Evolutionary conservation across 805 yeast genomes (phyloP), one percentile per base, ranked within the genome.

Genomic region (Pachysolen tannophilus): DNA sequence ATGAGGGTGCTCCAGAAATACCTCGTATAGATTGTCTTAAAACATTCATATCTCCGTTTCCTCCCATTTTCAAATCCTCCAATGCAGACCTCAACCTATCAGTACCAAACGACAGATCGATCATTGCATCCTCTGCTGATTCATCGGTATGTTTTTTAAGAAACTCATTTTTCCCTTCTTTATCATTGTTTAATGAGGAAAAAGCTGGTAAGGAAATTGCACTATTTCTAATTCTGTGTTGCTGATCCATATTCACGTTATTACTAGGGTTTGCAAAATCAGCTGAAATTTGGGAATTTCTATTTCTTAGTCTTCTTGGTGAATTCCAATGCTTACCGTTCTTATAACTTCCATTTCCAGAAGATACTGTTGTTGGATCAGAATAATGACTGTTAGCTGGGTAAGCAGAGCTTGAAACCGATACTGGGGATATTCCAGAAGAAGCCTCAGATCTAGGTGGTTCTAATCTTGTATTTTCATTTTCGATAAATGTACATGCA

Each of bases 71-170:
- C 50, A 50, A 56, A 55, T 55, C 42, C 59, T 60, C 17, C 66
- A 75, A 51, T 2, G 78, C 78, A 3, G 75, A 72, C 23, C 73
- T 65, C 29, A 75, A 51, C 7, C 79, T 79, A 44, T 75, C 78
- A n/a, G 40, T 40, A 8, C 39, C 43, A 7, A 23, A 23, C n/a
- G n/a, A n/a, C n/a, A n/a, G n/a, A n/a, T 28, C 30, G 6, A 20
- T 21, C 6, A 20, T 9, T 7, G 28, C 21, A 5, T 33, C 31
- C 7, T 33, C 36, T 5, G 27, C 21, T 19, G n/a, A n/a, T 7
- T 14, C 26, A 23, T 23, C 26, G 10, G 8, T 23, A 14, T 14
- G 10, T 23, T 23, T 23, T 14, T 23, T 11, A 4, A 23, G 13
- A 11, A 14, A 23, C 5, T 11, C 26, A 11, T 5, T 5, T 23